A percentile compares a stretch with the other conserved stretches of the same genome.
phyloP scores from a whole-genome alignment of 2,329 filamentous ascomycete species.

The Penicillium sp. region DNA sequence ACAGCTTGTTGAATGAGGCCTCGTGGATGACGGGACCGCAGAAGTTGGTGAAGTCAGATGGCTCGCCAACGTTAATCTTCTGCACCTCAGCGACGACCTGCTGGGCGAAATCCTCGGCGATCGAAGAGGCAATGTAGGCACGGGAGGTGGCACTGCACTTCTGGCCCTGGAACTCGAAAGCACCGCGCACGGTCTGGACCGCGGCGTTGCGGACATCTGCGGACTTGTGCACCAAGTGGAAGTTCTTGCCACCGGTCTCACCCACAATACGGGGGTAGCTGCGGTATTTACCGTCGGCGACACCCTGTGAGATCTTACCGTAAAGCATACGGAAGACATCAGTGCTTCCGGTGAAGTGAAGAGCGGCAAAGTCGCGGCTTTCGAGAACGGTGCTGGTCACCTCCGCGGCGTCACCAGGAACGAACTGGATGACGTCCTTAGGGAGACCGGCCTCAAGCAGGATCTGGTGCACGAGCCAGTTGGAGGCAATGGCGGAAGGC shows the following conservation, averaged over 20 bases:
- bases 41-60: constrained; percentile 73
- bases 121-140: constrained; percentile 72
- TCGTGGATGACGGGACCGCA: constrained; percentile 85
- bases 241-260: constrained; percentile 93
- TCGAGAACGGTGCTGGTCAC: constrained; percentile 75
- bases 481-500: constrained; percentile 81
- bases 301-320: constrained; percentile 77
- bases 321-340: constrained; percentile 87
- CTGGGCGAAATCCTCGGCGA: constrained; percentile 70
- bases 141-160: constrained; percentile 87
- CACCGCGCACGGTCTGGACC: constrained; percentile 78
- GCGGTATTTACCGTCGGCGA: constrained; percentile 77
- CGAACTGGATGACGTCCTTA: constrained; percentile 86
- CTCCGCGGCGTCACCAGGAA: constrained; percentile 82
- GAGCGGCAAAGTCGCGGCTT: constrained; percentile 79
- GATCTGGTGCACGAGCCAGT: constrained; percentile 88
- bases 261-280: constrained; percentile 87
- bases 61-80: constrained; percentile 68
- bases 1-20: constrained; percentile 76
- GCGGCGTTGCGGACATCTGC: constrained; percentile 78
- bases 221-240: constrained; percentile 75
- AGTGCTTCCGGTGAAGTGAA: constrained; percentile 94
- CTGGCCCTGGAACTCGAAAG: constrained; percentile 88
- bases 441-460: constrained; percentile 88
- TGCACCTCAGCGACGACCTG: constrained; percentile 67